Percentiles rank a stretch among this genome's conserved stretches.
Evolutionary conservation across 441 rosid species (phyloP).

Genomic region (Syzygium malaccense): DNA sequence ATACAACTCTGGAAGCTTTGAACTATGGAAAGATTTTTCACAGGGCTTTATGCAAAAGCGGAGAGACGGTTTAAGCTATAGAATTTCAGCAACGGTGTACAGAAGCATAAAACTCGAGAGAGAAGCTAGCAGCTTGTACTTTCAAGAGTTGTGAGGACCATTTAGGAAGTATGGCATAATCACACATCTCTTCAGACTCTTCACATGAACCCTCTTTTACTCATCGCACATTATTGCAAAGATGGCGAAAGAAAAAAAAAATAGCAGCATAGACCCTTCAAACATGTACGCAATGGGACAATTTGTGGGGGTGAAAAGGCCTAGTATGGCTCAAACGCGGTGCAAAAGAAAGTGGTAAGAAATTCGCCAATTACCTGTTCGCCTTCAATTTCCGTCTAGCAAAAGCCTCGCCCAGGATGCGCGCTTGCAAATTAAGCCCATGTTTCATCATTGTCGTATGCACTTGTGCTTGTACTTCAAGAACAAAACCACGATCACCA

Average conservation of each 20-base stretch:
- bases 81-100: background rate
- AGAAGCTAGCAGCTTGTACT: background rate
- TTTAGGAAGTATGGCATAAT: background rate
- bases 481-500: background rate
- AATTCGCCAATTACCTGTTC: background rate
- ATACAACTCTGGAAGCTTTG: background rate
- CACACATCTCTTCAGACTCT: background rate
- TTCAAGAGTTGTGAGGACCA: background rate
- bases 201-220: background rate
- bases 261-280: background rate
- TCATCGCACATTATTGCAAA: background rate
- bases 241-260: background rate
- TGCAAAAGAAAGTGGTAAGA: background rate
- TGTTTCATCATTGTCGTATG: background rate
- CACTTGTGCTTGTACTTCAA: background rate
- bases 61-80: background rate
- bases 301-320: background rate
- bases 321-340: background rate
- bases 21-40: background rate
- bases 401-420: background rate
- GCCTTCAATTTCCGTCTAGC: background rate
- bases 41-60: background rate
- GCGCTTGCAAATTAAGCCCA: background rate
- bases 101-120: background rate
- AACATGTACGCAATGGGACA: background rate